Percentiles rank a stretch among this genome's conserved stretches.
These are phyloP conservation scores for Cytospora paraplurivora DNA, from an alignment of 2,329 filamentous ascomycete genomes.

Conservation along the genomic window DNA sequence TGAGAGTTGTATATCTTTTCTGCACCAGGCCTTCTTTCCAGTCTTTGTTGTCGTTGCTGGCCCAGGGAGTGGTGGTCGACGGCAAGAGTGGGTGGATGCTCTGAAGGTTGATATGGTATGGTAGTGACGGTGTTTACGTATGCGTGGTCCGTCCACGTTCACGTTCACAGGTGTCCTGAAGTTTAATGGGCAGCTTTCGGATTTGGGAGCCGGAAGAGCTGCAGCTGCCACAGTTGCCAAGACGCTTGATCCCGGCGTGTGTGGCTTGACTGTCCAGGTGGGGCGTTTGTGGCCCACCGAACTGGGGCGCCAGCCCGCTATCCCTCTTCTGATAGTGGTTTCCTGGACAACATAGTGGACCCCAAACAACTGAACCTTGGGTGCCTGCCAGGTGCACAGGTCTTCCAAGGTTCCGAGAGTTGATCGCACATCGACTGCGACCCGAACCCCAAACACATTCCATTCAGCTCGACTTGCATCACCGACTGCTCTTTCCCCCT, in stretches of 20 bases:
- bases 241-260: background rate
- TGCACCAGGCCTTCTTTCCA: constrained; percentile 18
- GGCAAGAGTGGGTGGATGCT: constrained; percentile 1
- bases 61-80: constrained; percentile 19
- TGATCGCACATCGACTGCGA: background rate
- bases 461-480: constrained; percentile 2
- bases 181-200: background rate
- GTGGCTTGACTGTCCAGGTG: constrained; percentile 6
- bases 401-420: background rate
- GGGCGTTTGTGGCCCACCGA: background rate
- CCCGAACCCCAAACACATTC: background rate
- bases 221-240: constrained; percentile 19
- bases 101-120: background rate
- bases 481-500: background rate
- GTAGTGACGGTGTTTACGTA: background rate
- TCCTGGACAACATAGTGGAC: background rate
- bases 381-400: background rate
- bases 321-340: constrained; percentile 8
- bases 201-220: constrained; percentile 7
- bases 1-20: background rate
- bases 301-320: background rate
- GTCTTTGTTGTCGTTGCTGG: background rate
- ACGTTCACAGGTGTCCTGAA: constrained; percentile 22
- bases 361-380: background rate
- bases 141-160: background rate